Evolutionary conservation across 768 basidiomycete species (phyloP), one percentile per base, ranked within the genome.

Genomic region (Lentinula aciculospora): DNA sequence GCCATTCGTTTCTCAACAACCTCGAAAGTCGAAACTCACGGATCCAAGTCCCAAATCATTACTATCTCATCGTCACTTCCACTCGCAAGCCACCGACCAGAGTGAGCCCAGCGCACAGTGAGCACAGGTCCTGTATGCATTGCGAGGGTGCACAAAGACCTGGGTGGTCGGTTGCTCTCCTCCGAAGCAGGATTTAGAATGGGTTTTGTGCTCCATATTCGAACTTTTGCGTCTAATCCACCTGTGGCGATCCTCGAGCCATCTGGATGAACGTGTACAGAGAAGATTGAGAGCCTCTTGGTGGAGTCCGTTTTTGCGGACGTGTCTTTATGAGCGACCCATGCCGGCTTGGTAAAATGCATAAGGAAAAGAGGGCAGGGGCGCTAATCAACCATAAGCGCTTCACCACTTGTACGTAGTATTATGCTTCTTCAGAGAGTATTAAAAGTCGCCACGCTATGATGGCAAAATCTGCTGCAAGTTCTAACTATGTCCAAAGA

Each of bases 171-270:
- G 58, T 86, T 81, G 45, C 86, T 82, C 60, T 72, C 69, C 66
- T 90, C 84, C 28, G 90, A 77, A 42, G 83, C 79, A 13, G 80
- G 72, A 61, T 86, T 86, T n/a, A 98, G 75, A 63, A 98, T 96
- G 0, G 97, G 95, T 61, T 91, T 87, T 0, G 97, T 98, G 60
- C 90, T 91, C 96, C 96, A 99, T 72, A 99, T 92, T 49, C 94
- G 89, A 60, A 99, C 85, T 76, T 94, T 95, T 39, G 92, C 89
- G 70, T 99, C 96, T 55, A 99, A 79, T 2, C 95, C 94, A 28
- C 94, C 97, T 0, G 96, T 99, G n/a, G 97, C 96, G 63, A 99
- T 88, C 17, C 96, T 84, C 19, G 92, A 94, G 61, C 92, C 92
- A 66, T 99, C 96, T 0, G 96, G 96, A 65, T 98, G 95, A 9